These are phyloP conservation scores for Nemania sp. DNA, from an alignment of 2,329 filamentous ascomycete species.

Conservation along the genomic window DNA sequence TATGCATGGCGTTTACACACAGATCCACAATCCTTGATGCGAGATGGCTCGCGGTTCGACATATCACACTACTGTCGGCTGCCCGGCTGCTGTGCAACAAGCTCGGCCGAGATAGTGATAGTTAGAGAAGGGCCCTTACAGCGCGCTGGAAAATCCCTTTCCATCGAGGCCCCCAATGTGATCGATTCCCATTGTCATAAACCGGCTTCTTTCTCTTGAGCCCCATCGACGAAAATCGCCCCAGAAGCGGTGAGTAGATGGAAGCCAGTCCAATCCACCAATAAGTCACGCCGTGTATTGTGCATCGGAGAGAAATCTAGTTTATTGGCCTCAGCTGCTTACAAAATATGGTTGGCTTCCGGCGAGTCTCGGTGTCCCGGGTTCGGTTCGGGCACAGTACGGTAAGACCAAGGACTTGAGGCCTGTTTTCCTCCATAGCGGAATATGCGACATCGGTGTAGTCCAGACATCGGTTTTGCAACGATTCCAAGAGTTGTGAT, in stretches of 20 bases:
- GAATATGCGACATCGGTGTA: constrained; percentile 12
- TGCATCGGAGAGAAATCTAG: neutral
- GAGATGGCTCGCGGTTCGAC: constrained; percentile 33
- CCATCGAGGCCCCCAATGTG: constrained; percentile 29
- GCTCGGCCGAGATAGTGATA: constrained; percentile 9
- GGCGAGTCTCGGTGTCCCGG: constrained; percentile 15
- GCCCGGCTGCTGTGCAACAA: constrained; percentile 32
- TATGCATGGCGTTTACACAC: constrained; percentile 37
- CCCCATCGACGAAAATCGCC: constrained; percentile 14
- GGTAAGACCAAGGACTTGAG: constrained; percentile 27
- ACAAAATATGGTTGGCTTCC: constrained; percentile 7
- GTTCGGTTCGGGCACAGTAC: neutral
- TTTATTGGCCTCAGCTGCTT: constrained; percentile 25
- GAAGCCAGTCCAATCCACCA: neutral
- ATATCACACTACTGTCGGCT: constrained; percentile 31
- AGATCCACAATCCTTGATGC: constrained; percentile 33
- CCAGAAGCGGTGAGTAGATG: constrained; percentile 28
- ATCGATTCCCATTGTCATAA: constrained; percentile 15
- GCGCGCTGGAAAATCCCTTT: neutral
- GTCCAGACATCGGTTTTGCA: neutral
- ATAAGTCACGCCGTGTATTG: constrained; percentile 10
- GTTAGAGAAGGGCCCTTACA: constrained; percentile 20
- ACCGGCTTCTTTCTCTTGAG: neutral
- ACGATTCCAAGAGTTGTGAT: neutral
- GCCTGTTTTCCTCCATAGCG: neutral